Conservation (phyloP, 1,284 basidiomycete genomes). For the Afroboletus lepidellus region DNA sequence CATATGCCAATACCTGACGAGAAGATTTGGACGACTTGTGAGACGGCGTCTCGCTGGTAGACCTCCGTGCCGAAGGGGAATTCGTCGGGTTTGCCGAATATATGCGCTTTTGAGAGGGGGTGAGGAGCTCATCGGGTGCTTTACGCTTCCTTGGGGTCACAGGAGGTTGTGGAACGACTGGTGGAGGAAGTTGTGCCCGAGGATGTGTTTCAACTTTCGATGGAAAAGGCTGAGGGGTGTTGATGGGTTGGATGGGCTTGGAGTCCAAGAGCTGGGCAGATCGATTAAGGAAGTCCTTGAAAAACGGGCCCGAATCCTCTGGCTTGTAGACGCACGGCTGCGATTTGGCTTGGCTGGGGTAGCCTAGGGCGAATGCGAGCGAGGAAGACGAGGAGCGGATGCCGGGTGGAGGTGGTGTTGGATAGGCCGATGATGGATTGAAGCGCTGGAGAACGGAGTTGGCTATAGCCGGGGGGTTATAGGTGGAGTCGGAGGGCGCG, state of each 20-base stretch:
- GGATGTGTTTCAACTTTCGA: constrained; percentile 12
- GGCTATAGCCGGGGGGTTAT: constrained; percentile 48
- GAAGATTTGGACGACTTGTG: constrained; percentile 32
- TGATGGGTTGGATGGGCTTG: constrained; percentile 21
- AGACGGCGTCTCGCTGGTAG: constrained; percentile 23
- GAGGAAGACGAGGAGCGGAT: constrained; percentile 67
- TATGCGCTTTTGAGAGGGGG: constrained; percentile 53
- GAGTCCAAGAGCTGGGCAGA: constrained; percentile 40
- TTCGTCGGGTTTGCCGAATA: constrained; percentile 22
- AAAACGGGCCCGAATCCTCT: constrained; percentile 59
- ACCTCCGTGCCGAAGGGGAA: constrained; percentile 9
- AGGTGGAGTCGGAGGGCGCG: constrained; percentile 44
- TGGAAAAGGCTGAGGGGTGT: constrained; percentile 13
- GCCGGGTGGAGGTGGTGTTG: constrained; percentile 64
- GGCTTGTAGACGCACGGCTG: constrained; percentile 44
- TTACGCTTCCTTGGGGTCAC: constrained; percentile 56
- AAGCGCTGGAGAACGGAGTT: constrained; percentile 62
- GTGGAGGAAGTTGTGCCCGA: constrained; percentile 8
- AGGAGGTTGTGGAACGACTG: constrained; percentile 37
- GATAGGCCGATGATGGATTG: constrained; percentile 57
- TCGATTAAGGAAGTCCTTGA: constrained; percentile 60
- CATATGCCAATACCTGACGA: constrained; percentile 51
- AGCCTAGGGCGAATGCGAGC: constrained; percentile 66
- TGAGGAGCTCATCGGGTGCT: constrained; percentile 43
- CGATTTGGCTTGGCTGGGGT: constrained; percentile 36